phyloP scores from a whole-genome alignment of 108 stramenopile species.

The Ochromonas danica region DNA sequence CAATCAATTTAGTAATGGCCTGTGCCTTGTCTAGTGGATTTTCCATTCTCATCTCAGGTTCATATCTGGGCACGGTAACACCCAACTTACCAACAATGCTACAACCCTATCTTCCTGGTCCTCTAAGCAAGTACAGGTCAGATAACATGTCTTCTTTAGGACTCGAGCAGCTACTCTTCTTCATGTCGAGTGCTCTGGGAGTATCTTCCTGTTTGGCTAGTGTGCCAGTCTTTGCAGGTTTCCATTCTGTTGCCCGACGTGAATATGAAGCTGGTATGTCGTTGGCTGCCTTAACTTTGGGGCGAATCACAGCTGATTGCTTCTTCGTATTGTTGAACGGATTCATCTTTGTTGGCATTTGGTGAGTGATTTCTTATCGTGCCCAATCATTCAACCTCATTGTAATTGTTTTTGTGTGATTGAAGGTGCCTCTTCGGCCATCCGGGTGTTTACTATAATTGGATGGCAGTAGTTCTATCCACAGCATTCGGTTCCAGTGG shows the following conservation, averaged over 20 bases:
- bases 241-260: not conserved
- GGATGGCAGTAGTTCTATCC: not conserved
- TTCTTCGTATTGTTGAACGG: not conserved
- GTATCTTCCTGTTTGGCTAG: not conserved
- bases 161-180: not conserved
- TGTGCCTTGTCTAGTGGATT: not conserved
- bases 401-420: not conserved
- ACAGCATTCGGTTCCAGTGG: constrained; percentile 12
- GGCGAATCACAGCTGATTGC: not conserved
- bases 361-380: not conserved
- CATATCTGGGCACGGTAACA: not conserved
- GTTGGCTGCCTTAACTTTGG: not conserved
- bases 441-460: not conserved
- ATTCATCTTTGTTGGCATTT: not conserved
- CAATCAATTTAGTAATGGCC: not conserved
- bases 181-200: constrained; percentile 12
- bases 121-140: not conserved
- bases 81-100: not conserved
- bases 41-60: not conserved
- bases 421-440: not conserved
- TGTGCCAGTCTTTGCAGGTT: constrained; percentile 3
- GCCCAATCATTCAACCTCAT: not conserved
- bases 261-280: not conserved
- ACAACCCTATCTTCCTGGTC: not conserved
- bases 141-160: not conserved